Conservation (phyloP, 306 rosid genomes). For the Vigna nakashimae region DNA sequence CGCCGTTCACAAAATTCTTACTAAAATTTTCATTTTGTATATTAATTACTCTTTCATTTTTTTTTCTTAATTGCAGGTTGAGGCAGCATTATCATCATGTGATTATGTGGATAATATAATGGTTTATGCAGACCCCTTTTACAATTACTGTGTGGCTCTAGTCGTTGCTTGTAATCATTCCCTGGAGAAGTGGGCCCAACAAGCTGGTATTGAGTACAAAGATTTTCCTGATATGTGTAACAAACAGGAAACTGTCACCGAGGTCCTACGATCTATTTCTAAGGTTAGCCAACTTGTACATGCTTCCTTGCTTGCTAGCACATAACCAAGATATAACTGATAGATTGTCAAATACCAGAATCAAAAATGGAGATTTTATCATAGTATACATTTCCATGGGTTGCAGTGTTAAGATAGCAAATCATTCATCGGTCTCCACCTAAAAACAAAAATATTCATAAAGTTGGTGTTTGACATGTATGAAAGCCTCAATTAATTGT, state of each 20-base stretch:
- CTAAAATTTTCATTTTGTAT: no score
- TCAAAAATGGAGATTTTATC: neutral
- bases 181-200: slow-evolving; percentile 84
- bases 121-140: slow-evolving; percentile 84
- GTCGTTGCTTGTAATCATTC: slow-evolving; percentile 61
- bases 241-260: slow-evolving; percentile 67
- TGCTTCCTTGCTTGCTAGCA: slow-evolving; percentile 4
- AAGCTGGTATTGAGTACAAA: slow-evolving; percentile 60
- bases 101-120: slow-evolving; percentile 77
- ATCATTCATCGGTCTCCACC: neutral
- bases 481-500: neutral
- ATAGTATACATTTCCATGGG: neutral
- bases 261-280: slow-evolving; percentile 78
- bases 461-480: neutral
- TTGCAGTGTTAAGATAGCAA: neutral
- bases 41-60: slow-evolving; percentile 29
- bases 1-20: slow-evolving; percentile 4
- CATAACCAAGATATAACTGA: neutral
- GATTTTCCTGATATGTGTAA: slow-evolving; percentile 78
- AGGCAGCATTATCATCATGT: slow-evolving; percentile 70
- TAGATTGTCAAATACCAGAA: neutral
- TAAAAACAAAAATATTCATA: neutral
- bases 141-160: slow-evolving; percentile 77
- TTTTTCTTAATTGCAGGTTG: slow-evolving; percentile 62
- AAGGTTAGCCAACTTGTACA: slow-evolving; percentile 57